Evolutionary conservation across 2,329 filamentous ascomycete species (phyloP), one percentile per base, ranked within the genome.

Genomic region (Teratosphaeria gauchensis): DNA sequence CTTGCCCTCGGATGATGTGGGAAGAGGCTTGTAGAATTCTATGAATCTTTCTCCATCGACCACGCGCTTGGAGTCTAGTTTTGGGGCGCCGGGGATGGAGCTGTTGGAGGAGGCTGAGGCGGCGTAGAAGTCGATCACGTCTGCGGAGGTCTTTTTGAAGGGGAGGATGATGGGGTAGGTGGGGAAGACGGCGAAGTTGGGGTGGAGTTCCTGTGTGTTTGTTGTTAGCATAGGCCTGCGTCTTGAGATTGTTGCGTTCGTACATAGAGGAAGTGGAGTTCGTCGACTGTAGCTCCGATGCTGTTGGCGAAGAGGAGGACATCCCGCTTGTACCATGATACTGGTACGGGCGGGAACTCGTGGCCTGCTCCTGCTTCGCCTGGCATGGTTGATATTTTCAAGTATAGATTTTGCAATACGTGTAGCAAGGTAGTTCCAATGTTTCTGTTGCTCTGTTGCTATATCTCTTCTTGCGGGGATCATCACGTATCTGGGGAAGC

Each of bases 221-320:
- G 32, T 19, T 1, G 54, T 59, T 64, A 53, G 64, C 51, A 53
- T 21, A n/a, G 32, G 31, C 55, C 31, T 55, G 11, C 24, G n/a
- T n/a, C n/a, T n/a, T n/a, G n/a, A n/a, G n/a, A n/a, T n/a, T n/a
- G n/a, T n/a, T n/a, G n/a, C n/a, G n/a, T n/a, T n/a, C n/a, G n/a
- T n/a, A 94, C 90, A 69, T 91, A 96, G 76, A 96, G 85, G 72
- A 92, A 95, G 72, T 96, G 90, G 69, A 96, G 84, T 79, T 96
- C 92, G 67, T 95, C 86, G n/a, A 82, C 81, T 12, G 84, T 92
- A 71, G 82, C 86, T 58, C 92, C 92, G 72, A 96, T 92, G 76
- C 87, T 92, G 75, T 88, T 87, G 66, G 92, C 91, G 74, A 96
- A 96, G 62, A 97, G 85, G 62, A 96, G 80, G 38, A 86, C 84